Conservation (phyloP, 495 filamentous ascomycete species). For the Hypoxylon lenormandii region DNA sequence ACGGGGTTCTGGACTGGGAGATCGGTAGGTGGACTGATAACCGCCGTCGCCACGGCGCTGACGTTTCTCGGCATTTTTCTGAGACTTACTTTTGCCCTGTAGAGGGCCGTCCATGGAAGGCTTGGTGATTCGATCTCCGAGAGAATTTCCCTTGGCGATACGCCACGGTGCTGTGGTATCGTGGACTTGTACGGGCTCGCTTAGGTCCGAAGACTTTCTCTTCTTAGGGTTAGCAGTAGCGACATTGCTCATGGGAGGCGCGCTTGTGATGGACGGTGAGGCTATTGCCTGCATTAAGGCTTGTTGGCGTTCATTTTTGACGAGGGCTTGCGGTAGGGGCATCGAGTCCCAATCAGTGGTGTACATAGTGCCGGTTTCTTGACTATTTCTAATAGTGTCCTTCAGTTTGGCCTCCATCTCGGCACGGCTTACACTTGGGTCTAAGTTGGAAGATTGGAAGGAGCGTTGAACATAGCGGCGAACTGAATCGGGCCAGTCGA, state of each 20-base stretch:
- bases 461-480: constrained; percentile 85
- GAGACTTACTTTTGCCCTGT: constrained; percentile 81
- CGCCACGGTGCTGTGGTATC: constrained; percentile 75
- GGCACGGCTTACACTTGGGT: constrained; percentile 69
- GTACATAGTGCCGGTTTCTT: constrained; percentile 74
- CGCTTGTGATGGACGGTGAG: constrained; percentile 13
- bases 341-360: constrained; percentile 82
- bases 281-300: constrained; percentile 47
- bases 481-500: constrained; percentile 80
- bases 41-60: constrained; percentile 84
- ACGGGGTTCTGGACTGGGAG: constrained; percentile 69
- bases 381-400: constrained; percentile 82
- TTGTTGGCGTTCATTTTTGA: constrained; percentile 75
- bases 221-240: constrained; percentile 67
- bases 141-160: constrained; percentile 71
- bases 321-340: constrained; percentile 87
- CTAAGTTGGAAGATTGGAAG: constrained; percentile 76
- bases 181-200: constrained; percentile 53
- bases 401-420: constrained; percentile 89
- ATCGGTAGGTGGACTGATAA: constrained; percentile 71
- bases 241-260: constrained; percentile 29
- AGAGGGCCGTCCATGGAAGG: constrained; percentile 64
- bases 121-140: constrained; percentile 80
- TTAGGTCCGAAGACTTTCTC: constrained; percentile 79
- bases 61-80: constrained; percentile 87